These are phyloP conservation scores for Fusarium sulawesiense DNA, from an alignment of 2,329 filamentous ascomycete genomes.

Conservation along the genomic window DNA sequence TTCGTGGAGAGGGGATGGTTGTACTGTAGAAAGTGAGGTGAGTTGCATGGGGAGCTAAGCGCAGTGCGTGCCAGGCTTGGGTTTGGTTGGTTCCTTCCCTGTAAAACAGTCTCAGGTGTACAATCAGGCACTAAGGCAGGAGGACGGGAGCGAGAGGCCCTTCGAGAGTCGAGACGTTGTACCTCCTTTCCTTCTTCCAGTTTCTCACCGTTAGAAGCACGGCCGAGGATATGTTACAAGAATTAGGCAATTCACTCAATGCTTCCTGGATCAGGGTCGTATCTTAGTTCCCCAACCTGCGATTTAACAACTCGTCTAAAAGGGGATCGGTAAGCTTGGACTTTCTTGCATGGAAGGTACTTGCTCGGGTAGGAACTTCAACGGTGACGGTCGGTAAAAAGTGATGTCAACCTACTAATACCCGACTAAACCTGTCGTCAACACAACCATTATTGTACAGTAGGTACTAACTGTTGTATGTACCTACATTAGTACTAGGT, in stretches of 20 bases:
- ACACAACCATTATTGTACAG: neutral
- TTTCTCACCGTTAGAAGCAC: slow-evolving; percentile 31
- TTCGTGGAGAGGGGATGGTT: slow-evolving; percentile 39
- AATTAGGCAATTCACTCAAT: slow-evolving; percentile 14
- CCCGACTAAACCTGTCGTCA: neutral
- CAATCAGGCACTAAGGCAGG: slow-evolving; percentile 40
- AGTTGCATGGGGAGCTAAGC: slow-evolving; percentile 28
- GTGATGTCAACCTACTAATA: slow-evolving; percentile 25
- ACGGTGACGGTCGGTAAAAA: slow-evolving; percentile 5
- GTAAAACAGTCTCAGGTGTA: slow-evolving; percentile 31
- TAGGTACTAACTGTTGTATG: neutral
- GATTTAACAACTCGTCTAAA: slow-evolving; percentile 31
- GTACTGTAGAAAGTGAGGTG: slow-evolving; percentile 32
- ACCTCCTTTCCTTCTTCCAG: slow-evolving; percentile 7
- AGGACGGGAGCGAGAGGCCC: neutral
- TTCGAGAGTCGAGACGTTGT: neutral
- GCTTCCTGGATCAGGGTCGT: slow-evolving; percentile 4
- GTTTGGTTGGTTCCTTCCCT: slow-evolving; percentile 33
- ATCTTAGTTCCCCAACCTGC: slow-evolving; percentile 34
- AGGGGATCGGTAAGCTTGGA: slow-evolving; percentile 32
- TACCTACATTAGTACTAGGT: neutral
- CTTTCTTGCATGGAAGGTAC: slow-evolving; percentile 5
- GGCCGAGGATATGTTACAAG: slow-evolving; percentile 1
- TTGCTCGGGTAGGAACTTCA: neutral
- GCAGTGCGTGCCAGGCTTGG: slow-evolving; percentile 37